These are phyloP conservation scores for Citrus sp. DNA, from an alignment of 345 rosid genomes.

Conservation along the genomic window DNA sequence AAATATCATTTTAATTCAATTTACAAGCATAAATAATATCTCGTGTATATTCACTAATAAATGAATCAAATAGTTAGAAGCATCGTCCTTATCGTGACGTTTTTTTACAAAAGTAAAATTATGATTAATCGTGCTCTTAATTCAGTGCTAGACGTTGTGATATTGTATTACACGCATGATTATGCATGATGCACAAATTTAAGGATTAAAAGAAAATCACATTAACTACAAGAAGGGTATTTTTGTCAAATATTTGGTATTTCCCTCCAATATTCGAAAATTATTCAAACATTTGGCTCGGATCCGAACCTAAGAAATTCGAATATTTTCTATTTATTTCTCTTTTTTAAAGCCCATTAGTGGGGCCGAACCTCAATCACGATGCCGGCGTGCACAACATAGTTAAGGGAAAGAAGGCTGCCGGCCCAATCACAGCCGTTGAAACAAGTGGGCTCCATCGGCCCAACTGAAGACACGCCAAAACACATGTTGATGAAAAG, in stretches of 20 bases:
- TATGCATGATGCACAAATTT: background rate
- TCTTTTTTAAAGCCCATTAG: constrained; percentile 7
- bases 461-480: constrained; percentile 18
- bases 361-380: constrained; percentile 21
- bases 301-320: constrained; percentile 43
- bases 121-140: background rate
- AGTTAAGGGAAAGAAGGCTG: constrained; percentile 10
- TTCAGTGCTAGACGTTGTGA: background rate
- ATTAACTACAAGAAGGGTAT: background rate
- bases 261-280: constrained; percentile 40
- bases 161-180: background rate
- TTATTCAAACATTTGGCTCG: constrained; percentile 47
- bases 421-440: constrained; percentile 34
- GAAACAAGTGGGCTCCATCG: constrained; percentile 25
- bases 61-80: too few species aligned
- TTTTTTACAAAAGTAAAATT: background rate
- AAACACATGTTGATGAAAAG: background rate
- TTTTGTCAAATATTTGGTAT: constrained; percentile 3
- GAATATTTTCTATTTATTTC: background rate
- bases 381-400: constrained; percentile 21
- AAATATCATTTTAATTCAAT: too few species aligned
- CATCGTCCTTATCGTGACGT: background rate
- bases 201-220: background rate
- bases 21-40: too few species aligned
- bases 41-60: too few species aligned